These are phyloP conservation scores for Rhizopus delemar DNA, from an alignment of 371 early-diverging fungal species.

Conservation along the genomic window DNA sequence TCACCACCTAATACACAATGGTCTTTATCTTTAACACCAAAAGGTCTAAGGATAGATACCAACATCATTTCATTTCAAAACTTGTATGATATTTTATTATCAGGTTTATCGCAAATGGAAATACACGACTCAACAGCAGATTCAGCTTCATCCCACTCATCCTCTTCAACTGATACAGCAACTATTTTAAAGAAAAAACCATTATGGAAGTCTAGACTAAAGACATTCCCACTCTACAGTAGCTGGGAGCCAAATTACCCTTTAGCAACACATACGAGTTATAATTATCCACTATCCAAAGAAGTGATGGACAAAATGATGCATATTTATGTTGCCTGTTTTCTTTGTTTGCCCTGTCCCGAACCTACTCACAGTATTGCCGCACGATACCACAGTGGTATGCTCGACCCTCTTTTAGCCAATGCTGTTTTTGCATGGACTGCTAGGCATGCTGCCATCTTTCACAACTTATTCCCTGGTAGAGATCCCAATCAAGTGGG, in stretches of 20 bases:
- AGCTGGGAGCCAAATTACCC: conserved; percentile 37
- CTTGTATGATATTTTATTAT: conserved; percentile 43
- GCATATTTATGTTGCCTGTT: conserved; percentile 26
- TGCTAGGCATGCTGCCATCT: conserved; percentile 50
- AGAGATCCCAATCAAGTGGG: conserved; percentile 52
- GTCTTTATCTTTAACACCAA: conserved; percentile 43
- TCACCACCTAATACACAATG: conserved; percentile 28
- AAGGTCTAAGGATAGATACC: conserved; percentile 46
- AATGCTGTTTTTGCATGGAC: conserved; percentile 52
- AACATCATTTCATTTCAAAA: conserved; percentile 45
- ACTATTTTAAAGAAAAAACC: conserved; percentile 38
- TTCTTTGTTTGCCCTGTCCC: conserved; percentile 32
- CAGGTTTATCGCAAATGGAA: conserved; percentile 39
- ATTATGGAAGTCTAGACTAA: conserved; percentile 38
- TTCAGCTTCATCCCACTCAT: conserved; percentile 25
- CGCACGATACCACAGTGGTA: conserved; percentile 17
- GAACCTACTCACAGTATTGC: conserved; percentile 17
- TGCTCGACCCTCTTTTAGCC: conserved; percentile 37
- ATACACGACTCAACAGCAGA: not conserved
- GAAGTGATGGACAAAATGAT: conserved; percentile 25
- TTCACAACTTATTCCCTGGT: conserved; percentile 43
- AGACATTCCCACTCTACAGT: conserved; percentile 48
- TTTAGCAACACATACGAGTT: too few species aligned
- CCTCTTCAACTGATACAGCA: conserved; percentile 24
- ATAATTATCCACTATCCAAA: conserved; percentile 2